phyloP scores from a whole-genome alignment of 139 green algal genomes.

The Volvox reticuliferus region DNA sequence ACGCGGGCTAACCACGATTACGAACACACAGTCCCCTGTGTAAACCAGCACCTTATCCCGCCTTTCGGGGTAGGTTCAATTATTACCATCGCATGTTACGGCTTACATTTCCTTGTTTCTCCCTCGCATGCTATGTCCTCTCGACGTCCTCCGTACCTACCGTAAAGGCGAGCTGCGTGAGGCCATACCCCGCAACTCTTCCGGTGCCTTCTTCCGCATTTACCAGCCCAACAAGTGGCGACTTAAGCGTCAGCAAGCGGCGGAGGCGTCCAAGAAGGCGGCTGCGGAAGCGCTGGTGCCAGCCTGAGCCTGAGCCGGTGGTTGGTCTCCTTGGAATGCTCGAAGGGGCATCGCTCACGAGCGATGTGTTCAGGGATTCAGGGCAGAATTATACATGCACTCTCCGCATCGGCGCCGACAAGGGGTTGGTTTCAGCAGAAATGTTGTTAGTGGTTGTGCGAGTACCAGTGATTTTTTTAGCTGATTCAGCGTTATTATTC shows the following conservation, averaged over 20 bases:
- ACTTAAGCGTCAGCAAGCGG: conserved; percentile 42
- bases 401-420: too few species aligned
- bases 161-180: conserved; percentile 21
- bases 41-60: too few species aligned
- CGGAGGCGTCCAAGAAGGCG: conserved; percentile 13
- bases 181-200: conserved; percentile 63
- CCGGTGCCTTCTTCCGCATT: conserved; percentile 72
- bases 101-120: not conserved
- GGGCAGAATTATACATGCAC: too few species aligned
- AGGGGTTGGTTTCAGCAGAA: too few species aligned
- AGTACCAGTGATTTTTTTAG: too few species aligned
- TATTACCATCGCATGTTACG: not conserved
- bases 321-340: too few species aligned
- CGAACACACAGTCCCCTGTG: too few species aligned
- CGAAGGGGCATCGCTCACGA: too few species aligned
- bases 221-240: conserved; percentile 88
- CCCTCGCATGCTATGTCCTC: not conserved
- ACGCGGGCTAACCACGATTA: too few species aligned
- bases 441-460: too few species aligned
- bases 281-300: not conserved
- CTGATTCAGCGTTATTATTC: too few species aligned
- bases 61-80: not conserved
- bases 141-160: not conserved
- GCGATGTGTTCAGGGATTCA: too few species aligned
- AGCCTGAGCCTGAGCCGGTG: not conserved